Base-by-base conservation (phyloP, 352 stramenopile genomes). In the Phytophthora hibernalis region DNA sequence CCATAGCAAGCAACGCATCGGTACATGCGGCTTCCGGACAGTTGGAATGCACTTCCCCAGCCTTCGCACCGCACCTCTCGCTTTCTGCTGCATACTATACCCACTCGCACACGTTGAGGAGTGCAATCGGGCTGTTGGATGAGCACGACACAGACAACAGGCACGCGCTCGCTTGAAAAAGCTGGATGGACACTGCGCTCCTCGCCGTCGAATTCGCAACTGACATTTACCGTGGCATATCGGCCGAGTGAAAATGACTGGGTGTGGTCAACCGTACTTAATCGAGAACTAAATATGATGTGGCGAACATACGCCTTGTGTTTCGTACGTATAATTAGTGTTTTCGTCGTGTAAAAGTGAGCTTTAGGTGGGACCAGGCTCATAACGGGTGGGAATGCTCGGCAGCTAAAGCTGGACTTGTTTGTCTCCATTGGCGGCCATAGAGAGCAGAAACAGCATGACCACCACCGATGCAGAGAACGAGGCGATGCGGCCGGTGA, bases 1-100 rank as follows among this genome's bases (percentile, higher is more conserved):
- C 56, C 61, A 24, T 21, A 66, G 22, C 62, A 73, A 79, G 71
- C 57, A 68, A 76, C 48, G 47, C 54, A 67, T 43, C 57, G 54
- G 63, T 82, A 38, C 68, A 68, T 72, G 68, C 72, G 54, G 69
- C 65, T 63, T 76, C 60, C 15, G 44, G 44, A 62, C 47, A 63
- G 24, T 35, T 38, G 18, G 38, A 58, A 80, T 68, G 65, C 72
- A 81, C 67, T 78, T 65, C 68, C 50, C 22, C n/a, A 50, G 45
- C 40, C 35, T 70, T 74, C 40, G 13, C 54, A 74, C 44, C 72
- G 30, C 70, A 68, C 35, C 26, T 21, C 43, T 88, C 70, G 59
- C 56, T 92, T 63, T 92, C 50, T 74, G 84, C 82, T 82, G 22
- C 82, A 91, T 83, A 90, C 82, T 91, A 92, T 90, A 89, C 84